Conservation (phyloP, 768 basidiomycete species). For the Rhodotorula taiwanensis region DNA sequence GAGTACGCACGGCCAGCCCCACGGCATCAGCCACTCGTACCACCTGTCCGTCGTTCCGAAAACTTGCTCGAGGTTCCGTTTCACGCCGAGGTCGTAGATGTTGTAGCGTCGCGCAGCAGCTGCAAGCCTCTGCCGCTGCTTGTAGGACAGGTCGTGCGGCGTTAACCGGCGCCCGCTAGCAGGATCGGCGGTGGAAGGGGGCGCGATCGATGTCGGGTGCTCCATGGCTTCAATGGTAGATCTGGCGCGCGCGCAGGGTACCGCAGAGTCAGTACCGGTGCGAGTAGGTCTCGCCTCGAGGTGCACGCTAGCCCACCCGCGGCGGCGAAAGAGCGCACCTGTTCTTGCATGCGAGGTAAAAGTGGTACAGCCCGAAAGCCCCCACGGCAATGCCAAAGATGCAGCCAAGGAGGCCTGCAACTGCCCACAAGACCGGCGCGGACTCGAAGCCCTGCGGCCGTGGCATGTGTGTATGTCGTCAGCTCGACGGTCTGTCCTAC, state of each 20-base stretch:
- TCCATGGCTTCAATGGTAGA: constrained; percentile 33
- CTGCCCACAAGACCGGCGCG: constrained; percentile 32
- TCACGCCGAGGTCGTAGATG: constrained; percentile 25
- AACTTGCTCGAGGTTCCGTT: constrained; percentile 15
- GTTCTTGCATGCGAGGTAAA: constrained; percentile 28
- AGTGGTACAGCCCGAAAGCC: constrained; percentile 26
- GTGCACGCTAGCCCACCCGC: no score
- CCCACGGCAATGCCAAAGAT: constrained; percentile 24
- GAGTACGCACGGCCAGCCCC: constrained; percentile 26
- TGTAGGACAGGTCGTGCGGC: constrained; percentile 2
- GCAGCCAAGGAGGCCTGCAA: constrained; percentile 21
- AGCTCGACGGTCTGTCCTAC: neutral
- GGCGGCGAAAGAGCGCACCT: no score
- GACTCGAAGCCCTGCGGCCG: constrained; percentile 17
- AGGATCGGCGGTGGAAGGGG: neutral
- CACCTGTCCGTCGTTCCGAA: constrained; percentile 13
- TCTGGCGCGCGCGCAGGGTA: neutral
- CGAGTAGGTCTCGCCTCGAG: no score
- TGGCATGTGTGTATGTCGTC: neutral
- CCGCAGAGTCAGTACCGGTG: neutral
- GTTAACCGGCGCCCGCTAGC: neutral
- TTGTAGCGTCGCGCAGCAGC: constrained; percentile 4
- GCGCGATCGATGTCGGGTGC: neutral
- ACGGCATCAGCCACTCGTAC: constrained; percentile 21
- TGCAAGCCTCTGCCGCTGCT: constrained; percentile 12